Evolutionary conservation across 495 filamentous ascomycete genomes (phyloP), one percentile per base, ranked within the genome.

Genomic region (Chaetomium tenue): DNA sequence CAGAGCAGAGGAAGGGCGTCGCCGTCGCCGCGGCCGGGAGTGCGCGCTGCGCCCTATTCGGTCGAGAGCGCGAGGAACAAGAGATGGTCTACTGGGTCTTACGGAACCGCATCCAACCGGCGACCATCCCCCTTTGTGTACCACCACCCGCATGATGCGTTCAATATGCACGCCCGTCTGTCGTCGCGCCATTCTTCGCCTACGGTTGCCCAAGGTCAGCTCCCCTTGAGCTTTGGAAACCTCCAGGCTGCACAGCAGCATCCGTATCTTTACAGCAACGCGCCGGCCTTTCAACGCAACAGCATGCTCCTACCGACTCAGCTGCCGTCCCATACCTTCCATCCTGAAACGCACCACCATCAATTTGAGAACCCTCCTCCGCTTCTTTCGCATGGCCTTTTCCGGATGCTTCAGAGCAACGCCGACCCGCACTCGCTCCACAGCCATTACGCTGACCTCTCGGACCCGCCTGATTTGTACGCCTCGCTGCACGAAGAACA

Each of bases 381-480:
- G 26, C 71, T 88, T 39, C 77, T 86, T 18, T 87, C 86, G 5
- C 84, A 89, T 69, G 86, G 86, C 20, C 74, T 87, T 0, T 87
- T 89, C 71, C 83, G 86, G 55, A 86, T 87, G 79, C 79, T 90
- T 3, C 86, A 88, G 67, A 88, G 84, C 76, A 89, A 88, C 71
- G 83, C 84, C 11, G 86, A 88, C 48, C 82, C 85, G 20, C 83
- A 86, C 71, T 79, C 83, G 0, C 76, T 86, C 37, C 82, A 84
- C 53, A 81, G 77, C 51, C 87, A 86, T 68, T 88, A 88, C 69
- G 77, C 86, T 5, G 87, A 89, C 66, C 78, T 86, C 20, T 83
- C 86, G 6, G 85, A 88, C 60, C 87, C 89, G 5, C 89, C 89
- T 37, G 87, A 92, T 74, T 77, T 91, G 56, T 91, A 89, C 62